Base-by-base conservation (phyloP, 805 yeast species). In the Dipodascus geniculatus region DNA sequence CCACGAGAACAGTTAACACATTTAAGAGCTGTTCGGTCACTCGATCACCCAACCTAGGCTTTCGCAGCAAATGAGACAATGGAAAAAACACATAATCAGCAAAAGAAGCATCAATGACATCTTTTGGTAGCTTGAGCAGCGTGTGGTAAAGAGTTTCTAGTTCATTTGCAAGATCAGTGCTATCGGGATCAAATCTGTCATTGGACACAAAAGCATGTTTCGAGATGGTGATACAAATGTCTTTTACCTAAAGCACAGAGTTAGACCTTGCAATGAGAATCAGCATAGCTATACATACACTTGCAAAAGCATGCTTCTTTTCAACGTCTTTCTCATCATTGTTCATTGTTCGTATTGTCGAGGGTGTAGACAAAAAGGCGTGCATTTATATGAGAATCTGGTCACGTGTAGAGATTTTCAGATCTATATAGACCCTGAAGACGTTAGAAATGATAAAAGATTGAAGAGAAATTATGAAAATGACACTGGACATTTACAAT, bases 61-160 rank as follows among this genome's bases (percentile, higher is more conserved):
- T 75, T 54, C 76, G 75, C 44, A 83, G 64, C 6, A 83, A 61
- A 53, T 75, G 74, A 1, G 80, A 74, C 2, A 83, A 60, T 0
- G 89, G 88, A 11, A 80, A 74, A 64, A 81, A 81, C 1, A 82
- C 71, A 55, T 82, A 81, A 56, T 82, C 85, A 0, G 84, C 84
- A 19, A 82, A 61, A 11, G 53, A 52, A 11, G 59, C 52, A 50
- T 57, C 60, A 48, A 51, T 54, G n/a, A 33, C 50, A 8, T 16
- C 20, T 22, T 51, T 50, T 2, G 60, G 54, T 23, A 33, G 23
- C 53, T 6, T 48, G 24, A 35, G 58, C 33, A 55, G 54, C 2
- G n/a, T 50, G n/a, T 42, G 48, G 8, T 53, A 48, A 22, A 62
- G 53, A 8, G 48, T 54, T 22, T 54, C 55, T 22, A 63, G 55